These are phyloP conservation scores for Plasmodium vinckei DNA, from an alignment of 169 alveolate species.

Conservation along the genomic window DNA sequence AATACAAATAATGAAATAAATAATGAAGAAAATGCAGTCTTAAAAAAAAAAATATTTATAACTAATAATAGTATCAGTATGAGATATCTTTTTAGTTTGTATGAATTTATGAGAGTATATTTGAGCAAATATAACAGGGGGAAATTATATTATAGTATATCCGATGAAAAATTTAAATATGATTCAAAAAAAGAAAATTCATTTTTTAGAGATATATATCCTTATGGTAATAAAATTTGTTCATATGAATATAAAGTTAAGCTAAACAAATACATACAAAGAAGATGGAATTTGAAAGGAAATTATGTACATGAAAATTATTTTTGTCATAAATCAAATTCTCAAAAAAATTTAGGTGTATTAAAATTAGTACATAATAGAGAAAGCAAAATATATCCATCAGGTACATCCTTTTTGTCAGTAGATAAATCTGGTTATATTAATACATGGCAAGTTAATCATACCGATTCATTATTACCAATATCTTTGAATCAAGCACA, in stretches of 20 bases:
- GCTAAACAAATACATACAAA: constrained; percentile 54
- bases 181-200: background rate
- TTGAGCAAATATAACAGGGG: constrained; percentile 64
- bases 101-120: constrained; percentile 46
- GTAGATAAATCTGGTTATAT: constrained; percentile 60
- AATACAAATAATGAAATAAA: background rate
- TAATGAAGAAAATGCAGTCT: background rate
- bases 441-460: constrained; percentile 48
- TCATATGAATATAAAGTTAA: constrained; percentile 58
- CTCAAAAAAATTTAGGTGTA: constrained; percentile 18
- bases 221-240: constrained; percentile 63
- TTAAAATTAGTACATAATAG: constrained; percentile 46
- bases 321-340: constrained; percentile 25
- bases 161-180: constrained; percentile 27
- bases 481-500: constrained; percentile 19
- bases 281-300: constrained; percentile 74
- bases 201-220: constrained; percentile 33
- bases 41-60: background rate
- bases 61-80: constrained; percentile 50
- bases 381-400: constrained; percentile 42
- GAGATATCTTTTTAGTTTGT: constrained; percentile 51
- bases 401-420: constrained; percentile 32
- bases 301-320: constrained; percentile 69
- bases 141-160: constrained; percentile 26
- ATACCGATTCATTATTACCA: constrained; percentile 42